A percentile compares a stretch with the other conserved stretches of the same genome.
These are phyloP conservation scores for Solanum lycopersicoides DNA, from an alignment of 257 asterid species.

Conservation along the genomic window DNA sequence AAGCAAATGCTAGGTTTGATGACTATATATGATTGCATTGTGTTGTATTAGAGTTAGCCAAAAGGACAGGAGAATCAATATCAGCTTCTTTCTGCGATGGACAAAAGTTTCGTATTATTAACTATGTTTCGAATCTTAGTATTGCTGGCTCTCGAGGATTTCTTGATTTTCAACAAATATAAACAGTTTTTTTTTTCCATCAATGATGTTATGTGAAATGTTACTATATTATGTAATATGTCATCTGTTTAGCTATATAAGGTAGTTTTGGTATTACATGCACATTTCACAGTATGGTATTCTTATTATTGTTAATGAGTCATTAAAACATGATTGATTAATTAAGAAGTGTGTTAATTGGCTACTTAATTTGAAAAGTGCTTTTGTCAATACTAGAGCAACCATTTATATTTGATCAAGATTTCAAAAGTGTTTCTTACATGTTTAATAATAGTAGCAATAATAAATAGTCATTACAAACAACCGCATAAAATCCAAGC, in stretches of 20 bases:
- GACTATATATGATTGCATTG: background rate
- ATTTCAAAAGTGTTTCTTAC: background rate
- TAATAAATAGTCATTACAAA: too few species aligned
- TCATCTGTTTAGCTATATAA: background rate
- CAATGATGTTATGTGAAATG: background rate
- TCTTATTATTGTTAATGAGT: too few species aligned
- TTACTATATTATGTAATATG: background rate
- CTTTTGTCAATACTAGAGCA: background rate
- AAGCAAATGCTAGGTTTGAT: background rate
- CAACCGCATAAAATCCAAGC: too few species aligned
- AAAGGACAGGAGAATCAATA: too few species aligned
- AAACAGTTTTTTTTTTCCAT: background rate
- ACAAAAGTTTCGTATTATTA: background rate
- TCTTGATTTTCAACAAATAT: background rate
- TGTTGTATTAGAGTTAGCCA: too few species aligned
- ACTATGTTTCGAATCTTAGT: background rate
- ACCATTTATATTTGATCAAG: too few species aligned
- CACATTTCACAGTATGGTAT: too few species aligned
- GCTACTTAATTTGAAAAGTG: background rate
- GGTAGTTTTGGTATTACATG: too few species aligned
- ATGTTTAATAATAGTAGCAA: background rate
- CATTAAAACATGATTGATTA: background rate
- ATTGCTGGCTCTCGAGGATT: background rate
- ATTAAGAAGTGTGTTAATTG: background rate
- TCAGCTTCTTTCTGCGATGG: too few species aligned